Conservation (phyloP, 129 eudicot species). For the Arctium lappa region DNA sequence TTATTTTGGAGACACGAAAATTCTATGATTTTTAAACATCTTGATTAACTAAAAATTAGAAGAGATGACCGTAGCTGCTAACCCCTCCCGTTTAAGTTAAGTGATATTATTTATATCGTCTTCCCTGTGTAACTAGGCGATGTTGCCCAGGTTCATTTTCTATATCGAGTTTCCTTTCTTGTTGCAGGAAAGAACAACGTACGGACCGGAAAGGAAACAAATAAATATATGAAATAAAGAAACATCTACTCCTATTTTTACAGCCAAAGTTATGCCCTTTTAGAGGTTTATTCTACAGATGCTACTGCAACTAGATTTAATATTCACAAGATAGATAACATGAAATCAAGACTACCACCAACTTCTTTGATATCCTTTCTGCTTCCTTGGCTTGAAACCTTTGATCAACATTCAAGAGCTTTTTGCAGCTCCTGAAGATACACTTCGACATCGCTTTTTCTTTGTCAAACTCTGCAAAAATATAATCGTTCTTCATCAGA, state of each 20-base stretch:
- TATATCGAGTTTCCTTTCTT: neutral
- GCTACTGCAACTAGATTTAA: constrained; percentile 20
- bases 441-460: constrained; percentile 71
- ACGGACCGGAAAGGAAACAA: neutral
- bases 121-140: neutral
- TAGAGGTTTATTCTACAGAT: constrained; percentile 18
- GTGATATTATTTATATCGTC: neutral
- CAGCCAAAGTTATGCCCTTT: constrained; percentile 10
- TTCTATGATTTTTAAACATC: too few relatives aligned
- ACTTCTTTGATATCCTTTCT: constrained; percentile 7
- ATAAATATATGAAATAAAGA: neutral
- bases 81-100: neutral
- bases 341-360: neutral
- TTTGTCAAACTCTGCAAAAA: constrained; percentile 43
- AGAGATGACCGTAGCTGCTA: neutral
- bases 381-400: neutral
- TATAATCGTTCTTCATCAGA: constrained; percentile 7
- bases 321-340: constrained; percentile 20
- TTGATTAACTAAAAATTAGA: too few relatives aligned
- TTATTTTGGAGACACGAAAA: too few relatives aligned
- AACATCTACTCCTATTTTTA: constrained; percentile 14
- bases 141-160: neutral
- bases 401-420: constrained; percentile 36
- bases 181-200: neutral
- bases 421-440: constrained; percentile 40